These are phyloP conservation scores for Curvularia hawaiiensis DNA, from an alignment of 2,329 filamentous ascomycete species.

Conservation along the genomic window DNA sequence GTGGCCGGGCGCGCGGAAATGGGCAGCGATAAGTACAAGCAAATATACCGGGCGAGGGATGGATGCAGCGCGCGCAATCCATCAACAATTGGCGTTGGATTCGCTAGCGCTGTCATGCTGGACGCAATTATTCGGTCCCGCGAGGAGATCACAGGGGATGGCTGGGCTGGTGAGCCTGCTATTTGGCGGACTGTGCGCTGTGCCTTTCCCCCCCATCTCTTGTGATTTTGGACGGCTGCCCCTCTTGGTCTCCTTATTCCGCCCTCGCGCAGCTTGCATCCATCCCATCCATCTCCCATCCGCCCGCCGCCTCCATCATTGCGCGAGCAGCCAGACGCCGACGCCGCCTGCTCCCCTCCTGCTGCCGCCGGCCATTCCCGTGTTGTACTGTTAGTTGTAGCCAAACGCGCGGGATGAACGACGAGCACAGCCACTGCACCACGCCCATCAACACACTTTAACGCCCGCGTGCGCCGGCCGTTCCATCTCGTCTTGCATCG, in stretches of 20 bases:
- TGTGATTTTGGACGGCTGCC: slow-evolving; percentile 16
- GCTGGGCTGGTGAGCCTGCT: slow-evolving; percentile 21
- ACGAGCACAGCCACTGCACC: slow-evolving; percentile 33
- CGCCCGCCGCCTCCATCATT: slow-evolving; percentile 39
- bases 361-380: slow-evolving; percentile 31
- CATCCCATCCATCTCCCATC: slow-evolving; percentile 14
- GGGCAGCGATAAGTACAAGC: neutral
- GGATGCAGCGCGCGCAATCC: slow-evolving; percentile 3
- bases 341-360: neutral
- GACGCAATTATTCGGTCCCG: slow-evolving; percentile 19
- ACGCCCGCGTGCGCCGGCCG: slow-evolving; percentile 43
- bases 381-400: slow-evolving; percentile 30
- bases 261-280: slow-evolving; percentile 22
- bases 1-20: no score
- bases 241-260: slow-evolving; percentile 25
- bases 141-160: slow-evolving; percentile 23
- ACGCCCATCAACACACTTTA: slow-evolving; percentile 43
- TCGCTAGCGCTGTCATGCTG: slow-evolving; percentile 16
- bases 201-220: slow-evolving; percentile 11
- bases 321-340: slow-evolving; percentile 21
- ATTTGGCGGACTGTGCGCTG: slow-evolving; percentile 12
- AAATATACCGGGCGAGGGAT: neutral
- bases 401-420: slow-evolving; percentile 36
- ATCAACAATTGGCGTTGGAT: slow-evolving; percentile 14
- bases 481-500: slow-evolving; percentile 24